Evolutionary conservation across 2,329 filamentous ascomycete species (phyloP).

Genomic region (Trichoderma asperellum): DNA sequence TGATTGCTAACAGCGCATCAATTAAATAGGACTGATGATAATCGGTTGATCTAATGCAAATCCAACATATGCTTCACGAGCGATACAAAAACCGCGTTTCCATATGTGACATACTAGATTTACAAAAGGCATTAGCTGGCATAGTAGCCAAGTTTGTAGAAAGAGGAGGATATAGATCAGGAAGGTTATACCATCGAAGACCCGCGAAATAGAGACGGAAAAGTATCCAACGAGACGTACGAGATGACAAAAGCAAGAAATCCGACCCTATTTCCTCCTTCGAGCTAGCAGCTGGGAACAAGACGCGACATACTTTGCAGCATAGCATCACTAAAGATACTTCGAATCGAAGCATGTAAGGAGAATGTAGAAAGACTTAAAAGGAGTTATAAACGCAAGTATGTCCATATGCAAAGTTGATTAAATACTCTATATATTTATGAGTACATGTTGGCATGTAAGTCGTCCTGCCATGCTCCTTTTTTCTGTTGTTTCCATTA

Average conservation of each 20-base stretch:
- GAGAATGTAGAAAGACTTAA: neutral
- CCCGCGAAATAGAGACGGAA: neutral
- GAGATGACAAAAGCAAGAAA: neutral
- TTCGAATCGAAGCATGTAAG: neutral
- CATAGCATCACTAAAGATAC: neutral
- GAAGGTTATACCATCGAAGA: neutral
- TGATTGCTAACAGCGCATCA: neutral
- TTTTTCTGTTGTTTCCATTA: neutral
- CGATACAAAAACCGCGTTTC: neutral
- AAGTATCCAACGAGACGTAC: neutral
- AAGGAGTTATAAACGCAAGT: neutral
- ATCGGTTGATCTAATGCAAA: neutral
- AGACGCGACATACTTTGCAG: neutral
- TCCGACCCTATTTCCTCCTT: neutral
- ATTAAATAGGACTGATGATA: neutral
- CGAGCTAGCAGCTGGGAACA: neutral
- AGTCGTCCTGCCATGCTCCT: neutral
- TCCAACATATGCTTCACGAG: neutral
- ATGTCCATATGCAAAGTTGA: neutral
- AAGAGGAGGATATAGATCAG: constrained; percentile 22
- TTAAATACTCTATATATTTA: constrained; percentile 1
- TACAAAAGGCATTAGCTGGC: neutral
- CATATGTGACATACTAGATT: neutral
- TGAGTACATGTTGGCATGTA: neutral
- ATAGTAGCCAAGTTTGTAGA: too few relatives aligned